Conservation (phyloP, 1,139 yeast genomes). For the Groenewaldozyma sp. region DNA sequence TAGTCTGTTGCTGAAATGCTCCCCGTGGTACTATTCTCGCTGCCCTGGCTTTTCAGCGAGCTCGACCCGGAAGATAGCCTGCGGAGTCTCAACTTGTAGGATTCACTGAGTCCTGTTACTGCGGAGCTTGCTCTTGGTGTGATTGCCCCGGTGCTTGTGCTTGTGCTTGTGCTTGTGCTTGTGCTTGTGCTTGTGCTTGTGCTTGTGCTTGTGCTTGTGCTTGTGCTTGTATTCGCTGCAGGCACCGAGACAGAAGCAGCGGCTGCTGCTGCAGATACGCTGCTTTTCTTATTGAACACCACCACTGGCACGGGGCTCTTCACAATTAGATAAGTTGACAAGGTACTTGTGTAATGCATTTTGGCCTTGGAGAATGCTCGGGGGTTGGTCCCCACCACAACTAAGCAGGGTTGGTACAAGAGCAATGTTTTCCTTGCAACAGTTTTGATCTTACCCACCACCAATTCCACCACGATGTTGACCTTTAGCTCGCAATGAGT, state of each 20-base stretch:
- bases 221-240: neutral
- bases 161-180: too few species aligned
- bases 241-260: neutral
- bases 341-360: slow-evolving; percentile 18
- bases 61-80: too few species aligned
- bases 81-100: too few species aligned
- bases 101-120: too few species aligned
- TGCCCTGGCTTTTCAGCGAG: too few species aligned
- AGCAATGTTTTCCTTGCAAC: slow-evolving; percentile 20
- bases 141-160: too few species aligned
- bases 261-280: neutral
- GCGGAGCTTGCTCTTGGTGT: too few species aligned
- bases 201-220: slow-evolving; percentile 1
- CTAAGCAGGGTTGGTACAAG: slow-evolving; percentile 23
- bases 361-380: slow-evolving; percentile 16
- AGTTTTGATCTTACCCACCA: slow-evolving; percentile 21
- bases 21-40: too few species aligned
- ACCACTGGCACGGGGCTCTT: slow-evolving; percentile 24
- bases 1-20: too few species aligned
- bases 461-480: slow-evolving; percentile 22
- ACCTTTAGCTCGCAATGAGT: slow-evolving; percentile 15
- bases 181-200: too few species aligned
- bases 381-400: slow-evolving; percentile 20
- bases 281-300: slow-evolving; percentile 10
- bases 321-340: slow-evolving; percentile 21